Evolutionary conservation across 805 yeast species (phyloP).

Genomic region (Isabelozyma pseudorhagii): DNA sequence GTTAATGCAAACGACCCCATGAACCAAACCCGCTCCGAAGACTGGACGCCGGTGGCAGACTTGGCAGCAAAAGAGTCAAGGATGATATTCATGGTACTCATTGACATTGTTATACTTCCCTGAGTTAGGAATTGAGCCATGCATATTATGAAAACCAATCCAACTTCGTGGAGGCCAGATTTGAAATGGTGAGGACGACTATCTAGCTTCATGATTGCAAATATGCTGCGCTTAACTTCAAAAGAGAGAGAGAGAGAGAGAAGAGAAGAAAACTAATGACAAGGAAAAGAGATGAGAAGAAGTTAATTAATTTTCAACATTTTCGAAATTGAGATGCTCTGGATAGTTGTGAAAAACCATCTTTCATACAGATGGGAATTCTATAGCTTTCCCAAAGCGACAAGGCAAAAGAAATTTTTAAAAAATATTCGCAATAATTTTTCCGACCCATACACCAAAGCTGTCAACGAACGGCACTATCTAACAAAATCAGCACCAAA

Average conservation of each 20-base stretch:
- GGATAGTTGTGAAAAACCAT: background rate
- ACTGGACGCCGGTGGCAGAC: constrained; percentile 3
- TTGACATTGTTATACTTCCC: constrained; percentile 35
- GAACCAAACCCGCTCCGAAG: constrained; percentile 52
- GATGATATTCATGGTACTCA: constrained; percentile 36
- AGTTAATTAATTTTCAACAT: too few species aligned
- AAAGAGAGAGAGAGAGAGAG: background rate
- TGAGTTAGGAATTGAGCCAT: constrained; percentile 37
- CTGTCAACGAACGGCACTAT: background rate
- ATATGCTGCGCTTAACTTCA: background rate
- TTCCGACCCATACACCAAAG: constrained; percentile 1
- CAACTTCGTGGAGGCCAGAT: constrained; percentile 20
- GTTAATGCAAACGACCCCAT: constrained; percentile 70
- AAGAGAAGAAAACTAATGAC: background rate
- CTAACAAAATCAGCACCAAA: background rate
- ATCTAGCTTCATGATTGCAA: constrained; percentile 1
- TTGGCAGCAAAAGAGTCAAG: constrained; percentile 19
- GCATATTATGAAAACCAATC: constrained; percentile 18
- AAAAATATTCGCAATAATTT: background rate
- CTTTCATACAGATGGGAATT: background rate
- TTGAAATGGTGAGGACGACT: constrained; percentile 14
- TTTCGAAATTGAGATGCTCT: background rate
- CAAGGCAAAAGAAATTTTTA: background rate
- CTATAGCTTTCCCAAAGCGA: background rate
- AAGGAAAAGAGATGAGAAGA: too few species aligned